Conservation (phyloP, 306 rosid species). For the Castanea mollissima region DNA sequence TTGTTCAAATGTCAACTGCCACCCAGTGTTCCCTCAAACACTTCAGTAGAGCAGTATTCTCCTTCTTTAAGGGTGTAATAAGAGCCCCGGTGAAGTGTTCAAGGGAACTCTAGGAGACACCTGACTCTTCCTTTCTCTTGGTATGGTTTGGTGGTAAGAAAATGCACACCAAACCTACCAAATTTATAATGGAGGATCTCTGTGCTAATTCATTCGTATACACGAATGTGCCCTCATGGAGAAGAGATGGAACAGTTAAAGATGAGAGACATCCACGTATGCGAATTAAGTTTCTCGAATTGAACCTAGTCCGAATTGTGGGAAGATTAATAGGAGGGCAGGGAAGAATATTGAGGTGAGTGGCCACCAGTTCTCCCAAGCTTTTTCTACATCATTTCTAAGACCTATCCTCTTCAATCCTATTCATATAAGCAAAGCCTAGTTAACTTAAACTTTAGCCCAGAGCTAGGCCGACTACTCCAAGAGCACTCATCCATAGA, state of each 20-base stretch:
- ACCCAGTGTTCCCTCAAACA: conserved; percentile 49
- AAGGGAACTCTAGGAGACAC: conserved; percentile 45
- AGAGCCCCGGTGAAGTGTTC: conserved; percentile 37
- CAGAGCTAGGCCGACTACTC: no score
- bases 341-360: conserved; percentile 1
- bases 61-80: background rate
- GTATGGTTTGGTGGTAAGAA: background rate
- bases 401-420: conserved; percentile 11
- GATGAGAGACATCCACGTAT: background rate
- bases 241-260: background rate
- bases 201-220: background rate
- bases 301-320: conserved; percentile 34
- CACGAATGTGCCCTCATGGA: background rate
- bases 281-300: background rate
- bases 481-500: no score
- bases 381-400: background rate
- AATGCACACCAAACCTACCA: background rate
- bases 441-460: background rate
- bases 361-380: background rate
- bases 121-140: conserved; percentile 19
- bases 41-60: conserved; percentile 30
- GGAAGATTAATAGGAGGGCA: background rate
- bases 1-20: conserved; percentile 16
- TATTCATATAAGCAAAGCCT: background rate
- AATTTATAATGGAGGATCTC: background rate